Evolutionary conservation across 2,329 filamentous ascomycete genomes (phyloP).

Genomic region (Alternaria infectoria): DNA sequence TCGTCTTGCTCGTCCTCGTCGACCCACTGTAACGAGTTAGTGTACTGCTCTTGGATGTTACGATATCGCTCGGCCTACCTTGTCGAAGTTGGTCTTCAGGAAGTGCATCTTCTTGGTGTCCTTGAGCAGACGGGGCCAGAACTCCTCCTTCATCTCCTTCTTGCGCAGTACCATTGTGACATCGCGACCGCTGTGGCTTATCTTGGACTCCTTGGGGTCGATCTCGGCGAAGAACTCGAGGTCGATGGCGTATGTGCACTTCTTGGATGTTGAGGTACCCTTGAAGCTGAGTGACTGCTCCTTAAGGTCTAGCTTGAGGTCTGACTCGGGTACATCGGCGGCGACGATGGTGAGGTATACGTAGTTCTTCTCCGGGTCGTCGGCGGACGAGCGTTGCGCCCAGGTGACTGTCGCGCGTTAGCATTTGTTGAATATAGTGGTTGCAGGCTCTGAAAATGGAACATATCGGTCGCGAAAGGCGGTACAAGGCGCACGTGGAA

Average conservation of each 20-base stretch:
- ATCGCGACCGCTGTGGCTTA: slow-evolving; percentile 86
- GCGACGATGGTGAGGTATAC: slow-evolving; percentile 92
- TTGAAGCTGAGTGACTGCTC: slow-evolving; percentile 79
- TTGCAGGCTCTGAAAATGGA: slow-evolving; percentile 10
- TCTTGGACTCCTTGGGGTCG: slow-evolving; percentile 81
- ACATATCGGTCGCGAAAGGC: background rate
- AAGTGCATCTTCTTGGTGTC: slow-evolving; percentile 88
- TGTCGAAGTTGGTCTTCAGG: slow-evolving; percentile 98
- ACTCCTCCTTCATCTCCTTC: slow-evolving; percentile 94
- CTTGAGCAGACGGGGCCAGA: slow-evolving; percentile 95
- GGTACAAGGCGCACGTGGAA: background rate
- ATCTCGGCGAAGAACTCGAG: slow-evolving; percentile 92
- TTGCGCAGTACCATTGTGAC: slow-evolving; percentile 92
- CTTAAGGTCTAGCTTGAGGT: slow-evolving; percentile 78
- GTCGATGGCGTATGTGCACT: slow-evolving; percentile 83
- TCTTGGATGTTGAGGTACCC: slow-evolving; percentile 82
- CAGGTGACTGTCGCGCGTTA: slow-evolving; percentile 75
- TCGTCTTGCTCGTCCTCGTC: slow-evolving; percentile 99
- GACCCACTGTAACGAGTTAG: slow-evolving; percentile 70
- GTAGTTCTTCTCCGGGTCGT: slow-evolving; percentile 87
- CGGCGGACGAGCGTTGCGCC: slow-evolving; percentile 90
- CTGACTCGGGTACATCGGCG: slow-evolving; percentile 77
- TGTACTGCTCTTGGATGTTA: background rate
- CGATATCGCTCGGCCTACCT: slow-evolving; percentile 61
- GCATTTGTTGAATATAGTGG: background rate